phyloP scores from a whole-genome alignment of 1,284 basidiomycete genomes.

The Pseudozyma hubeiensis region DNA sequence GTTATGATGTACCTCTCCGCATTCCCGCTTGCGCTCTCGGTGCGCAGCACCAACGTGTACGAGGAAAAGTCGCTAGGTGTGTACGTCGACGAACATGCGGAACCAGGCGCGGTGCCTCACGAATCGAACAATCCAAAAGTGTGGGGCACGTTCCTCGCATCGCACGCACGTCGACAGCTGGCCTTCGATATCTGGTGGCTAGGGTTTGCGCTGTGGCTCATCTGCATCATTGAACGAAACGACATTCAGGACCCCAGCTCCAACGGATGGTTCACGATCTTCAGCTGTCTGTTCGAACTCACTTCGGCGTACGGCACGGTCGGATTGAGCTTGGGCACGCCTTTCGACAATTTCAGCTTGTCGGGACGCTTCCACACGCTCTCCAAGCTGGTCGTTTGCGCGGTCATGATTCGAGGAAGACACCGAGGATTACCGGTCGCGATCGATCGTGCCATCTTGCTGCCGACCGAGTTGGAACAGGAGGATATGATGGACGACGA shows the following conservation, averaged over 20 bases:
- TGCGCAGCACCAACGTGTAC: conserved; percentile 98
- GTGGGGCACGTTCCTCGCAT: conserved; percentile 81
- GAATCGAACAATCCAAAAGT: conserved; percentile 70
- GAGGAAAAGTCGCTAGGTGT: conserved; percentile 76
- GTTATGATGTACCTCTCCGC: conserved; percentile 74
- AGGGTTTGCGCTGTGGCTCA: conserved; percentile 66
- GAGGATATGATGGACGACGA: conserved; percentile 56
- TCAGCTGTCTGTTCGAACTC: conserved; percentile 80
- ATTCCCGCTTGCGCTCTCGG: conserved; percentile 75
- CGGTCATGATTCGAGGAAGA: conserved; percentile 90
- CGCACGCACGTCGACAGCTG: conserved; percentile 85
- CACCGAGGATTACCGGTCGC: conserved; percentile 82
- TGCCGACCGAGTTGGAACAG: conserved; percentile 65
- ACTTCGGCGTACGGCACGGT: conserved; percentile 77
- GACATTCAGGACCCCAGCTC: conserved; percentile 57
- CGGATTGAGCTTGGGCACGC: conserved; percentile 76
- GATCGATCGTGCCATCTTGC: conserved; percentile 80
- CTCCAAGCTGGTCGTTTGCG: conserved; percentile 82
- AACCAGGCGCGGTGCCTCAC: conserved; percentile 13
- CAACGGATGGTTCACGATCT: conserved; percentile 63
- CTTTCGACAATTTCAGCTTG: conserved; percentile 76
- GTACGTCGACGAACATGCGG: conserved; percentile 41
- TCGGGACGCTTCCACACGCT: conserved; percentile 81
- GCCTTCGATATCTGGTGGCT: conserved; percentile 75
- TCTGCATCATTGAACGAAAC: conserved; percentile 65